phyloP scores from a whole-genome alignment of 1,284 basidiomycete species.

The Cutaneotrichosporon curvatum region DNA sequence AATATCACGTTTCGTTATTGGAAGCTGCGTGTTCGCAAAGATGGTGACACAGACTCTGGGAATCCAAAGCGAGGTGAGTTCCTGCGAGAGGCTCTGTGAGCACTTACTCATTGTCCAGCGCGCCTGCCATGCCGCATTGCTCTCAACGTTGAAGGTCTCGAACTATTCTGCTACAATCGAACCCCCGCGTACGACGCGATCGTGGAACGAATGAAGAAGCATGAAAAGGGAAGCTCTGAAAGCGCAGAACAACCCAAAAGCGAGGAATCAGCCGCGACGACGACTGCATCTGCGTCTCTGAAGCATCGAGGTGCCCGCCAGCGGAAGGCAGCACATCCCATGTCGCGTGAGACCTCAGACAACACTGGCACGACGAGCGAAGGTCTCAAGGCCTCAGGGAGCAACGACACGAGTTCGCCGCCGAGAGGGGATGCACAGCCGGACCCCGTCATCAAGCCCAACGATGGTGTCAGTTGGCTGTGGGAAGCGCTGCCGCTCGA shows the following conservation, averaged over 20 bases:
- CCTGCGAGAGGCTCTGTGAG: background rate
- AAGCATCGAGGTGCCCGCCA: background rate
- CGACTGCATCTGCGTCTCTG: conserved; percentile 1
- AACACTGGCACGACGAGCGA: background rate
- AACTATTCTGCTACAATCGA: conserved; percentile 84
- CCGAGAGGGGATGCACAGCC: too few species aligned
- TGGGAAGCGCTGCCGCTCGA: conserved; percentile 75
- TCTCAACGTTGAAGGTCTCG: conserved; percentile 69
- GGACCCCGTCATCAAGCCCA: conserved; percentile 1
- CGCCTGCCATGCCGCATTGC: conserved; percentile 67
- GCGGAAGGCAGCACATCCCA: conserved; percentile 1
- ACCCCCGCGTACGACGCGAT: conserved; percentile 82
- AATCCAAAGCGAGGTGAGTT: conserved; percentile 33
- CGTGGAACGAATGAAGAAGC: conserved; percentile 60
- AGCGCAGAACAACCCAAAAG: background rate
- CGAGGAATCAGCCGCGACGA: conserved; percentile 2
- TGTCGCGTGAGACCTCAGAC: background rate
- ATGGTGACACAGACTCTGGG: conserved; percentile 39
- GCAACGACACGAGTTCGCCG: background rate
- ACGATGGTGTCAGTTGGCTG: conserved; percentile 32
- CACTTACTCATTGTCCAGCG: conserved; percentile 15
- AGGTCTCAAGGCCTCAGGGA: background rate
- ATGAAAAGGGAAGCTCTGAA: conserved; percentile 17
- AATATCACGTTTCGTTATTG: conserved; percentile 87
- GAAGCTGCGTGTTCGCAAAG: conserved; percentile 62